Base-by-base conservation (phyloP, 768 basidiomycete species). In the Auriscalpium microsporum region DNA sequence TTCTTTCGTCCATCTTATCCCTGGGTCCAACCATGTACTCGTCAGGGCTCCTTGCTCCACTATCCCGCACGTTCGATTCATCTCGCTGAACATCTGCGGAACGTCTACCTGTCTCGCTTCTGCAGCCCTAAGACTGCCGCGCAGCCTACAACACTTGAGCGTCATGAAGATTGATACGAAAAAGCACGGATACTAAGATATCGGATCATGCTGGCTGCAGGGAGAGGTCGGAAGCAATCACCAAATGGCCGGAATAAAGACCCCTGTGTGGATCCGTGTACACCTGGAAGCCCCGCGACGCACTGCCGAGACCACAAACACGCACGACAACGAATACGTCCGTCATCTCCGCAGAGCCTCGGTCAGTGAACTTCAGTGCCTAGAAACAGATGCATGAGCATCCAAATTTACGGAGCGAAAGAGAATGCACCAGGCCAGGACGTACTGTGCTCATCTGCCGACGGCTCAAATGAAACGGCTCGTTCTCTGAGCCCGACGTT, bases 381-480 rank as follows among this genome's bases (percentile, higher is more conserved):
- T 42, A 13, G 40, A 42, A 8, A 14, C 40, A 42, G 13, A 42
- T 4, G 8, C 14, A 42, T 13, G 40, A 17, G 14, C 40, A 4
- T 13, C 13, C 40, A 2, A 42, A 42, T 28, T 2, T 28, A 28
- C 28, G 28, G 4, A 28, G 28, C 5, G 28, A 28, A 7, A 4
- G 7, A 7, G 28, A 28, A 4, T 28, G 28, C 28, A 28, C 28
- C 28, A 28, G 28, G 28, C 28, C 28, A 28, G 28, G 28, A 28
- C 28, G 14, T 28, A 68, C 67, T 46, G 55, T 51, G n/a, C 50
- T 21, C 50, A 68, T 47, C 54, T 68, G 65, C 1, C 17, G 9
- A 4, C 42, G 8, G 37, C 61, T 68, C 59, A 68, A 61, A 47
- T 66, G 64, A 53, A 68, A 68, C 10, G 62, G 56, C 11, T 60